Percentiles rank a stretch among this genome's conserved stretches.
These are phyloP conservation scores for Wickerhamomyces tratensis DNA, from an alignment of 805 yeast genomes.

Conservation along the genomic window DNA sequence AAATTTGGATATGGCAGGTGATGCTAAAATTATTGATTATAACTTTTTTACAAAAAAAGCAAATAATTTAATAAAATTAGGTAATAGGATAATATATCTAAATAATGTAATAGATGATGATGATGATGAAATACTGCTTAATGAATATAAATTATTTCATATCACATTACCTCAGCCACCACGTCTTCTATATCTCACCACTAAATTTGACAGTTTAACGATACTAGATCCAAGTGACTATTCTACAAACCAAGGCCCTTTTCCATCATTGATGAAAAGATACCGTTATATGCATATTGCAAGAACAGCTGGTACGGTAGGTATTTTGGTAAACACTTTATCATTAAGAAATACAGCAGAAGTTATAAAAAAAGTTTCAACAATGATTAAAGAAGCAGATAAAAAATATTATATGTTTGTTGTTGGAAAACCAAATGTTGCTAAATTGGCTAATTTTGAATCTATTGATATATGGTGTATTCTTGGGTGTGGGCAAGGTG, in stretches of 20 bases:
- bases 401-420: conserved; percentile 92
- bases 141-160: conserved; percentile 55
- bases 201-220: conserved; percentile 50
- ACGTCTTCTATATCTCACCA: conserved; percentile 61
- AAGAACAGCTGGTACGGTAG: conserved; percentile 85
- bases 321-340: conserved; percentile 82
- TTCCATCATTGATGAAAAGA: conserved; percentile 72
- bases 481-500: conserved; percentile 90
- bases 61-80: conserved; percentile 10
- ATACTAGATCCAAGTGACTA: conserved; percentile 34
- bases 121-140: conserved; percentile 18
- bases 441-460: conserved; percentile 93
- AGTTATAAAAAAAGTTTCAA: conserved; percentile 52
- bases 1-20: conserved; percentile 22
- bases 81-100: conserved; percentile 21
- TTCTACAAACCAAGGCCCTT: conserved; percentile 43
- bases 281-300: conserved; percentile 84
- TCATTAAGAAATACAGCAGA: conserved; percentile 67
- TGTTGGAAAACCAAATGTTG: conserved; percentile 96
- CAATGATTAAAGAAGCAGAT: conserved; percentile 60
- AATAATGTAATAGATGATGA: conserved; percentile 8
- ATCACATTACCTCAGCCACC: conserved; percentile 72
- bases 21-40: conserved; percentile 34
- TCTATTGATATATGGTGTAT: conserved; percentile 92
- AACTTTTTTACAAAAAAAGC: conserved; percentile 1